Percentiles rank a stretch among this genome's conserved stretches.
phyloP scores from a whole-genome alignment of 495 filamentous ascomycete species.

The Ascodesmis nigricans region DNA sequence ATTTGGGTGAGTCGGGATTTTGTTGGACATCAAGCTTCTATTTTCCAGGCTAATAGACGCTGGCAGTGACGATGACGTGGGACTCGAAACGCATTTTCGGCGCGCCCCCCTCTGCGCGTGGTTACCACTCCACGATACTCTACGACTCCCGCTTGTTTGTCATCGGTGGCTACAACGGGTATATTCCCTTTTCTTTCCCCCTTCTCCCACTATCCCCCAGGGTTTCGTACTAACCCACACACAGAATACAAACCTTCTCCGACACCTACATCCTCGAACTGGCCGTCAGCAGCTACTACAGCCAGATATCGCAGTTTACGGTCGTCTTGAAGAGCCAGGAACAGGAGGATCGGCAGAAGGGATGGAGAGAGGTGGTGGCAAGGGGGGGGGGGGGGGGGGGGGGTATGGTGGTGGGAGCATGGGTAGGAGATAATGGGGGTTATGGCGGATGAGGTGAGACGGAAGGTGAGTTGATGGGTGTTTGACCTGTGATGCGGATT shows the following conservation, averaged over 20 bases:
- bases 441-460: constrained; percentile 1
- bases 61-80: constrained; percentile 46
- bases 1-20: constrained; percentile 28
- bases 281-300: constrained; percentile 43
- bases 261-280: constrained; percentile 42
- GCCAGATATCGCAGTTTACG: constrained; percentile 41
- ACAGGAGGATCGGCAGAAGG: constrained; percentile 44
- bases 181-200: constrained; percentile 4
- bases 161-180: constrained; percentile 41
- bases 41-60: not conserved
- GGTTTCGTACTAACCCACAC: too few species aligned
- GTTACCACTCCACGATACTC: constrained; percentile 40
- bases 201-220: too few species aligned
- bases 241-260: constrained; percentile 24
- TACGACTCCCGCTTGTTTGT: constrained; percentile 37
- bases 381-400: constrained; percentile 11
- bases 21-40: not conserved
- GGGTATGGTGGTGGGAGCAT: not conserved
- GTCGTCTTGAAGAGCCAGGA: constrained; percentile 46
- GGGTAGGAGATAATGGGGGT: not conserved
- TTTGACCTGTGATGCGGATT: too few species aligned
- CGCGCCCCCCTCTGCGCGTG: constrained; percentile 35
- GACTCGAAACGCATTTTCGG: constrained; percentile 40
- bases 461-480: too few species aligned
- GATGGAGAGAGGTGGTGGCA: constrained; percentile 30